Evolutionary conservation across 129 eudicot genomes (phyloP), one percentile per base, ranked within the genome.

Genomic region (Arctium minus): DNA sequence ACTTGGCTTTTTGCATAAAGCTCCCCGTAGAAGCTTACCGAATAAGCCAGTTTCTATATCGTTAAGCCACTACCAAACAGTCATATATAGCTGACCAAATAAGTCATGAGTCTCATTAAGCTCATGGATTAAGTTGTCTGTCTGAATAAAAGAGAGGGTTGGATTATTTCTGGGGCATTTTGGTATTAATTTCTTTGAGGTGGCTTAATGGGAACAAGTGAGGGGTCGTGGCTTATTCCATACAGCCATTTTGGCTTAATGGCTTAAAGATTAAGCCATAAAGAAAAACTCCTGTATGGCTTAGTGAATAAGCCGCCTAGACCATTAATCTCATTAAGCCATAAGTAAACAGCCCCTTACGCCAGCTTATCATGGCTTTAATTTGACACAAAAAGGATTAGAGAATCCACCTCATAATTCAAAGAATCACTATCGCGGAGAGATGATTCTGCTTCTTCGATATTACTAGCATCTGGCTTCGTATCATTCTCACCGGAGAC

Each of bases 391-490:
- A 62, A 33, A 75, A 38, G 9, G 39, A 39, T 77, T 60, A 80
- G 73, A 80, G 15, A 74, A 69, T 39, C 40, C 73, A 96, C 99
- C 99, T 96, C 99, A 75, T 86, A 86, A 56, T 96, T 96, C 73
- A 96, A 84, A 76, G 83, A 81, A 85, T 92, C 89, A 65, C 88
- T 93, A 80, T 86, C 97, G 37, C 96, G 94, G 76, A 96, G 83
- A 48, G 99, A 91, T 62, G 91, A 85, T 81, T 96, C 99, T 8
- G 99, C 99, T 91, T 96, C 97, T 87, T 93, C 97, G 39, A 96
- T 90, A 72, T 86, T 90, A 71, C 92, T 88, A 31, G 88, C 86
- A 40, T 93, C 94, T 38, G 83, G 88, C 81, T 86, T 89, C 38
- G 76, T 79, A 18, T 90, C 88, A 79, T 40, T 37, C 64, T 87